Percentiles rank a stretch among this genome's conserved stretches.
phyloP scores from a whole-genome alignment of 2,329 filamentous ascomycete genomes.

The Trichocomaceae sp. region DNA sequence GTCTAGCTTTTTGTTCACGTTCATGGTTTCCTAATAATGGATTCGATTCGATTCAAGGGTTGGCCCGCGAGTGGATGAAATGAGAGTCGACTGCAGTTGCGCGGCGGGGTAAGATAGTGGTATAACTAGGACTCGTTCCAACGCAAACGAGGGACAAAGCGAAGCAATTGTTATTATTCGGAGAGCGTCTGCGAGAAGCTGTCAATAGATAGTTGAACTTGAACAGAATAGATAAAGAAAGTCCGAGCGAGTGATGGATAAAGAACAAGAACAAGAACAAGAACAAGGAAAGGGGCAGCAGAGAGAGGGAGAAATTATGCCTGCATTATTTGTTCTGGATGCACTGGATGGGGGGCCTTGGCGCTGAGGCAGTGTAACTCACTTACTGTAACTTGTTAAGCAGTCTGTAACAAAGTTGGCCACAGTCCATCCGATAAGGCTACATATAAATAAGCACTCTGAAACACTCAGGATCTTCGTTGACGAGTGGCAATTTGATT shows the following conservation, averaged over 20 bases:
- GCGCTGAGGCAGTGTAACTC: neutral
- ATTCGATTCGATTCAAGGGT: neutral
- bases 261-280: no score
- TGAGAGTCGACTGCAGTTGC: neutral
- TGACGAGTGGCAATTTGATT: neutral
- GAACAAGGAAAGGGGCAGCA: no score
- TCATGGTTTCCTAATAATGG: neutral
- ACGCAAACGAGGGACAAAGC: neutral
- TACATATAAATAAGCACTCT: no score
- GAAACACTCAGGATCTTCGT: no score
- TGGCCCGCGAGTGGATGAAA: neutral
- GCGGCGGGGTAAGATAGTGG: neutral
- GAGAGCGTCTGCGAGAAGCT: no score
- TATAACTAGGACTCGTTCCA: neutral
- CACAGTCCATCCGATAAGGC: no score
- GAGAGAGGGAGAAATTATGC: neutral
- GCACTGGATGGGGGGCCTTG: neutral
- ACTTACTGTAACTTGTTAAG: neutral
- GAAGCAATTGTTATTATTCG: neutral
- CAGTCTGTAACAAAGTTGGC: neutral
- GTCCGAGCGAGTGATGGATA: neutral
- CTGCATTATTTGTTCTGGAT: neutral
- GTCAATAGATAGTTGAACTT: no score
- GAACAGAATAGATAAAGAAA: neutral
- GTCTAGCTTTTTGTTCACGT: constrained; percentile 78